Evolutionary conservation across 257 asterid genomes (phyloP), one percentile per base, ranked within the genome.

Genomic region (Solanum pinnatisectum): DNA sequence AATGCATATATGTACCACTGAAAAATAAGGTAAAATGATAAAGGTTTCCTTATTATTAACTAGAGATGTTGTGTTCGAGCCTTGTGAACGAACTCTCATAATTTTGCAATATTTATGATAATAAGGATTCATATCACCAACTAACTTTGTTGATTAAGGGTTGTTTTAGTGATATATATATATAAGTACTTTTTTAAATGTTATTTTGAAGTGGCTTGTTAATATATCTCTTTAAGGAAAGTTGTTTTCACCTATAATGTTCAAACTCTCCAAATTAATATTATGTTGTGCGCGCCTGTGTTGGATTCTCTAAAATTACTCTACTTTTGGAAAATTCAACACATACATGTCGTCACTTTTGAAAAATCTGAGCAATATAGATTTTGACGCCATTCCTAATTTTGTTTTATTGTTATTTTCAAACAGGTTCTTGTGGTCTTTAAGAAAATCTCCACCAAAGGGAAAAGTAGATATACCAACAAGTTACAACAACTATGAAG

Each of bases 361-460:
- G 0, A 72, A 72, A 35, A 72, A 3, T 72, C 5, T n/a, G 30
- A 35, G 5, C 27, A 72, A 2, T 2, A 33, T 16, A 72, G 2
- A 33, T 72, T 3, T 68, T 30, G 1, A 68, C 0, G 10, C 37
- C 76, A 2, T 30, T 30, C 20, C 40, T 70, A 44, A 81, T 46
- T 27, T 3, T 44, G 22, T 46, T 16, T 35, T 10, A 18, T 46
- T 81, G 15, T 81, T 27, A 52, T 10, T 32, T 8, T 81, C 40
- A 8, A 81, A 46, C 10, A 81, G 85, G 18, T 90, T 90, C 86
- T 52, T 90, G 39, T 90, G 91, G 88, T 87, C 91, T 33, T 65
- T 85, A 12, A 79, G 91, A 10, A 82, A 33, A 76, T 83, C 86
- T 25, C 71, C 85, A 39, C 85, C 87, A 52, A 85, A 87, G 83